Evolutionary conservation across 2,329 filamentous ascomycete species (phyloP).

Genomic region (Endoconidiophora laricicola): DNA sequence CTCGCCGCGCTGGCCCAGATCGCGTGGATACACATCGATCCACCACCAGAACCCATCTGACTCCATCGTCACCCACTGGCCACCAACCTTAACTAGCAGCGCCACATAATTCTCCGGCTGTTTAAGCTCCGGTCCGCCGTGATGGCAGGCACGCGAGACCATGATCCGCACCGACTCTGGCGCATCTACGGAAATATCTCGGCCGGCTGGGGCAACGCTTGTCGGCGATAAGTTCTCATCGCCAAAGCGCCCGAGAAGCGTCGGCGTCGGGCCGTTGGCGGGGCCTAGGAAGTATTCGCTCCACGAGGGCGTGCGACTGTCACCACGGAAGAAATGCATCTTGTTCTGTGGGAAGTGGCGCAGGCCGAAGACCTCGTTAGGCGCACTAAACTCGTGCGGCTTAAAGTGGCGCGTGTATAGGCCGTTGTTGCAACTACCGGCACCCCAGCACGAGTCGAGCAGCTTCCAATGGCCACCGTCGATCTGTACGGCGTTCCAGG

Average conservation of each 20-base stretch:
- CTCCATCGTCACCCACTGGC: slow-evolving; percentile 43
- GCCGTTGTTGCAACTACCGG: slow-evolving; percentile 44
- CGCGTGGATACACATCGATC: slow-evolving; percentile 50
- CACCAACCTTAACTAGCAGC: slow-evolving; percentile 1
- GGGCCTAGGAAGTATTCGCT: slow-evolving; percentile 64
- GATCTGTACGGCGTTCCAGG: slow-evolving; percentile 85
- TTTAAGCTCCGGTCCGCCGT: slow-evolving; percentile 22
- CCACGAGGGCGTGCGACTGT: slow-evolving; percentile 55
- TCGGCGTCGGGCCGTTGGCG: slow-evolving; percentile 29
- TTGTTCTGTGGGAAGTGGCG: slow-evolving; percentile 61
- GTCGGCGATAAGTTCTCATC: slow-evolving; percentile 37
- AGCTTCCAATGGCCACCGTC: slow-evolving; percentile 84
- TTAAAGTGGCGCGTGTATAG: slow-evolving; percentile 54
- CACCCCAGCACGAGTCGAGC: slow-evolving; percentile 84
- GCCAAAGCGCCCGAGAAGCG: slow-evolving; percentile 28
- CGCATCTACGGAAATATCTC: slow-evolving; percentile 42
- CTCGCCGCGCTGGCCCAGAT: slow-evolving; percentile 54
- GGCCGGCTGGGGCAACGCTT: slow-evolving; percentile 38
- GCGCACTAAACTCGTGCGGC: slow-evolving; percentile 40
- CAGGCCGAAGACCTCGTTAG: slow-evolving; percentile 66
- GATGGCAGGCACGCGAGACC: slow-evolving; percentile 62
- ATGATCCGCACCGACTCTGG: slow-evolving; percentile 53
- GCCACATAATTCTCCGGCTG: not conserved
- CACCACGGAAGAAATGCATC: slow-evolving; percentile 54
- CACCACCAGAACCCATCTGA: slow-evolving; percentile 72